Conservation (phyloP, 768 basidiomycete species). For the Myochromella boudieri region DNA sequence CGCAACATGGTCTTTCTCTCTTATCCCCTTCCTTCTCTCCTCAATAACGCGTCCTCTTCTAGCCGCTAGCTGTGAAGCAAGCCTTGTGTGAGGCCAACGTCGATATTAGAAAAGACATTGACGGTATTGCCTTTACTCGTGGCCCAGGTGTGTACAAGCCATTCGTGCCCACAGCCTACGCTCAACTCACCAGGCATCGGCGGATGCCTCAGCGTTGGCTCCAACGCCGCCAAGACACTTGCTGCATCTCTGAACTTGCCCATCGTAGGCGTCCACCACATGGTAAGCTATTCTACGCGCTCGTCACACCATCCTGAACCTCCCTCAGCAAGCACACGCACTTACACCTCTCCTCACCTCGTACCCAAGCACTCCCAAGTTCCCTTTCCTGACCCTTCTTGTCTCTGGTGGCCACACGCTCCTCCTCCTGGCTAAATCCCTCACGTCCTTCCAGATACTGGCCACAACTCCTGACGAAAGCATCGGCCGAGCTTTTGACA, state of each 20-base stretch:
- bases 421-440: constrained; percentile 69
- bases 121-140: constrained; percentile 89
- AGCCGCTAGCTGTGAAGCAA: constrained; percentile 73
- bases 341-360: constrained; percentile 76
- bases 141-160: constrained; percentile 63
- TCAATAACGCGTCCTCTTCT: neutral
- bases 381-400: constrained; percentile 87
- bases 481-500: constrained; percentile 83
- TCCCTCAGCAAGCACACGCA: constrained; percentile 85
- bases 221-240: constrained; percentile 82
- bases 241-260: constrained; percentile 80
- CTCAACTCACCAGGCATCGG: constrained; percentile 54
- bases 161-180: constrained; percentile 1
- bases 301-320: neutral
- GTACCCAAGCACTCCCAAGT: constrained; percentile 46
- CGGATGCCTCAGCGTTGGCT: constrained; percentile 77
- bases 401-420: constrained; percentile 96
- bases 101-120: constrained; percentile 55
- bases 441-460: constrained; percentile 61
- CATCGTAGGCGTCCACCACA: constrained; percentile 90
- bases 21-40: neutral
- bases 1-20: constrained; percentile 59
- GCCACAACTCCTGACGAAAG: constrained; percentile 75
- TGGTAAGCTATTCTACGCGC: constrained; percentile 53
- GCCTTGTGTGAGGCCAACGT: constrained; percentile 70